Evolutionary conservation across 306 rosid genomes (phyloP), one percentile per base, ranked within the genome.

Genomic region (Senna tora): DNA sequence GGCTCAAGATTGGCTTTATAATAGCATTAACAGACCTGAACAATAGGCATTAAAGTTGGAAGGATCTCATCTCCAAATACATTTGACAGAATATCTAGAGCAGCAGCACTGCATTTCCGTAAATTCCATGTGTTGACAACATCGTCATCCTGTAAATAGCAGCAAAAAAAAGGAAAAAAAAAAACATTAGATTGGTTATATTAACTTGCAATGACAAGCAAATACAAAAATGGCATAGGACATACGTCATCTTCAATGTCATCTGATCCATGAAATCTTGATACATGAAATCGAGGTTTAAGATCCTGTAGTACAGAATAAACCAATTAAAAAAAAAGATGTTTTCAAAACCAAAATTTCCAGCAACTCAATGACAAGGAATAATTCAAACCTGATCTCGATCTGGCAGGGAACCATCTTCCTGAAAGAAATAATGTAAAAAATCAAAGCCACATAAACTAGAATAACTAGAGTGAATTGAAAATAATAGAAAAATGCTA

Each of bases 41-140:
- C 90, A 69, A 92, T 74, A 41, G 96, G 93, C 99, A 95, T 92
- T 77, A 95, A 61, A 32, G 95, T 83, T 15, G 97, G 93, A 62
- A 95, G 96, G 81, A 95, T 92, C 77, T 89, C 99, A 83, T 95
- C 99, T 42, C 97, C 96, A 82, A 92, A 90, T 79, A 92, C 87
- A 68, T 88, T 88, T 33, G 99, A 95, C 72, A 95, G 89, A 73
- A 81, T 75, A 83, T 95, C 99, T 14, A 95, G 85, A 62, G 97
- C 99, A 57, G 99, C 99, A 2, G 99, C 99, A 75, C 99, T 95
- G 89, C 99, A 95, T 84, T 95, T 95, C 77, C 99, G 92, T 77
- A 95, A 85, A 81, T 92, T 95, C 99, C 99, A 95, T 13, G 84
- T 86, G 81, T 90, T 92, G 54, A 92, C 97, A 80, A 92, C 91